Base-by-base conservation (phyloP, 2,329 filamentous ascomycete species). In the Pseudogymnoascus sp. region DNA sequence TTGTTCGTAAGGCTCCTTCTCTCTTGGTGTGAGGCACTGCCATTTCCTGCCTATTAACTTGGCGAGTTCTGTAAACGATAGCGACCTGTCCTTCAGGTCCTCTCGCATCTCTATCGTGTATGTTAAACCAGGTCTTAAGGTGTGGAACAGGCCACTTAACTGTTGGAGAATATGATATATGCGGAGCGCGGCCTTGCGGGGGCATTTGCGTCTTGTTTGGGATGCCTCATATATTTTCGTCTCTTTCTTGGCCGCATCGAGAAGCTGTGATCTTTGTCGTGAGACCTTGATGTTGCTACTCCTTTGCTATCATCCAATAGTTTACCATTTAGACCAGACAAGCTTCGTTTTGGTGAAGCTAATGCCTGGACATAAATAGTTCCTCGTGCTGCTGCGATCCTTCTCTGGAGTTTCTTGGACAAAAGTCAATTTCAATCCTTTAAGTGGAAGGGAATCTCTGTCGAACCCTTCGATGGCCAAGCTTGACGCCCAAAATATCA, bases 151-250 rank as follows among this genome's bases (percentile, higher is more conserved):
- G 21, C n/a, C n/a, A 59, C 5, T 86, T 77, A 74, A 90, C 88
- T 90, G 69, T 93, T 93, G 0, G 90, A 92, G 70, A 94, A 94
- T n/a, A 93, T 82, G 9, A 93, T 90, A 74, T 93, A 93, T 59
- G 90, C 90, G 4, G 90, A 92, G 0, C 89, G 88, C 1, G 90
- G 89, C 25, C 89, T 81, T 70, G 92, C 89, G 1, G 90, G 90
- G 1, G 90, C 90, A 76, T 90, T 85, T 63, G 91, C 87, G 68
- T 93, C 90, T 3, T 88, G 80, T 84, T 91, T 91, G 9, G 89
- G 89, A 74, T 92, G 89, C 36, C 89, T 80, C 62, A 88, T 81
- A 69, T 92, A 92, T 71, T 91, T 92, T 55, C 89, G 80, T 74
- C 92, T 92, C 17, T 76, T 74, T 12, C 70, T 69, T 31, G 78